phyloP scores from a whole-genome alignment of 805 yeast species.

The Cephaloascus albidus region DNA sequence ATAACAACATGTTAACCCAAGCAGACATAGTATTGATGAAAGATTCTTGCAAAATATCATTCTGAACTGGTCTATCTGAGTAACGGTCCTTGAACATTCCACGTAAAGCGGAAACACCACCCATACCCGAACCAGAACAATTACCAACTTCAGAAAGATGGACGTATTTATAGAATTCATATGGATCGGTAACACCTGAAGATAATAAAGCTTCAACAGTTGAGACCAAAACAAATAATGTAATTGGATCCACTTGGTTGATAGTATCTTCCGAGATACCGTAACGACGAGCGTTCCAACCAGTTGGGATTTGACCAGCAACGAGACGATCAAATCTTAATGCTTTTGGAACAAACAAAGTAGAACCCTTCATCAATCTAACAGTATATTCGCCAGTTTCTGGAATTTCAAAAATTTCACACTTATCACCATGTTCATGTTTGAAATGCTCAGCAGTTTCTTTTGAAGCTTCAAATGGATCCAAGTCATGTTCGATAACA shows the following conservation, averaged over 20 bases:
- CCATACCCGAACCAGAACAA: conserved; percentile 99
- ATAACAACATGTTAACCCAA: conserved; percentile 97
- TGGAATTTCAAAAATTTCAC: conserved; percentile 81
- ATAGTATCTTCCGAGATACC: conserved; percentile 93
- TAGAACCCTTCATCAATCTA: conserved; percentile 85
- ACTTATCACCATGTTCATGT: conserved; percentile 88
- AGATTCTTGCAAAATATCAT: conserved; percentile 95
- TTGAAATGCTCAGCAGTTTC: conserved; percentile 94
- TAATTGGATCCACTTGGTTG: conserved; percentile 92
- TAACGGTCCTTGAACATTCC: conserved; percentile 97
- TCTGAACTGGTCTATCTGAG: conserved; percentile 90
- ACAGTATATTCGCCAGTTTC: conserved; percentile 92
- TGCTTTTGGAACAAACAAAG: conserved; percentile 85
- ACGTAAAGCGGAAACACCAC: conserved; percentile 95
- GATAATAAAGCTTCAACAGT: conserved; percentile 91
- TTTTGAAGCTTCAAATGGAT: conserved; percentile 90
- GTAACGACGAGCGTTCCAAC: conserved; percentile 93
- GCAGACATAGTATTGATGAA: conserved; percentile 99
- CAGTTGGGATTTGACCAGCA: conserved; percentile 95
- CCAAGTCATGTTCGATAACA: conserved; percentile 92
- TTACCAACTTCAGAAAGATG: conserved; percentile 98
- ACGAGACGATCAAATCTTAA: conserved; percentile 64
- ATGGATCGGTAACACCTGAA: conserved; percentile 96
- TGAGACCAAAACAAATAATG: conserved; percentile 85
- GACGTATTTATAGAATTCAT: conserved; percentile 95